A percentile compares a stretch with the other conserved stretches of the same genome.
phyloP scores from a whole-genome alignment of 192 early-diverging fungal genomes.

The Coemansia erecta region DNA sequence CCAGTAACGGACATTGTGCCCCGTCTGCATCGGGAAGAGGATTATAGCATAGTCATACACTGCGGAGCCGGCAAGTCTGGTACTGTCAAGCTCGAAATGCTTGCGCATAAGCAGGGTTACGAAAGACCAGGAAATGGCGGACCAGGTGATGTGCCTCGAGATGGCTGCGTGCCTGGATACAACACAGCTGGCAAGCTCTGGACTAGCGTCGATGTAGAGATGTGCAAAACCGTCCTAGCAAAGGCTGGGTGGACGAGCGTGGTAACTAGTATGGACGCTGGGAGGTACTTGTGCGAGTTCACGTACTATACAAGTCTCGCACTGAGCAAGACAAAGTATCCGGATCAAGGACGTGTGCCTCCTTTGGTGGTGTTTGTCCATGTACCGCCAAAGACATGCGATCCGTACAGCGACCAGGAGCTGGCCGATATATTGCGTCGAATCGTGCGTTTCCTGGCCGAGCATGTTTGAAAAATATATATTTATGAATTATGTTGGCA shows the following conservation, averaged over 20 bases:
- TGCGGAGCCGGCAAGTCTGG: constrained; percentile 54
- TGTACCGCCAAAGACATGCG: constrained; percentile 35
- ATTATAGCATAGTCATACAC: constrained; percentile 56
- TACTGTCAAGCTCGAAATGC: constrained; percentile 44
- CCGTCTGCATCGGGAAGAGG: constrained; percentile 31
- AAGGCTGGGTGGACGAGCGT: constrained; percentile 41
- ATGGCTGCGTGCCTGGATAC: constrained; percentile 36
- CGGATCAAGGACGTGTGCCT: constrained; percentile 1
- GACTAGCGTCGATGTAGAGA: constrained; percentile 44
- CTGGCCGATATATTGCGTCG: constrained; percentile 34
- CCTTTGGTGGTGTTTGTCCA: constrained; percentile 54
- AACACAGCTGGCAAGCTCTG: constrained; percentile 19
- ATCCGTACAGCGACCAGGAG: constrained; percentile 34
- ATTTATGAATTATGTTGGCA: constrained; percentile 22
- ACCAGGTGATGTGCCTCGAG: constrained; percentile 25
- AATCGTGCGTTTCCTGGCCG: constrained; percentile 17
- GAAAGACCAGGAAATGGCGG: constrained; percentile 50
- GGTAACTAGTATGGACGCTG: constrained; percentile 51
- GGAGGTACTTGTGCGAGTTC: constrained; percentile 61
- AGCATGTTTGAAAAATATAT: too few relatives aligned
- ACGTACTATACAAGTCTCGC: constrained; percentile 59
- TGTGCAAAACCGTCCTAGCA: constrained; percentile 27
- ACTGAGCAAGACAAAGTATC: constrained; percentile 18
- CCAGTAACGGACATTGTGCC: constrained; percentile 49
- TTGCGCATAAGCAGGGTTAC: constrained; percentile 56